Base-by-base conservation (phyloP, 192 early-diverging fungal genomes). In the Podila clonocystis region DNA sequence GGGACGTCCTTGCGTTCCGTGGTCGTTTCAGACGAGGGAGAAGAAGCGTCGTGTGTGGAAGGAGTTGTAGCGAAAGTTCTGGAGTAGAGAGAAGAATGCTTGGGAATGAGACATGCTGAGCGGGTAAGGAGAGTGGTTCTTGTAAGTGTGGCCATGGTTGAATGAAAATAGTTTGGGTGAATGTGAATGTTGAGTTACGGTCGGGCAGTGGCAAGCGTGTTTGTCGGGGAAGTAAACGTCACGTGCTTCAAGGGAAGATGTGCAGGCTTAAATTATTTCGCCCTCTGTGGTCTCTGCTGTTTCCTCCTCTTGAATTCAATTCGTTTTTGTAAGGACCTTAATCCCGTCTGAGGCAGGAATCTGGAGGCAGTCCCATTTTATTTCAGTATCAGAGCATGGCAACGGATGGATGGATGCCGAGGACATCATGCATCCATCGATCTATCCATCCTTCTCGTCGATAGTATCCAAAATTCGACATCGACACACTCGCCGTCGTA, bases 291-390 rank as follows among this genome's bases (percentile, higher is more conserved):
- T 9, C 52, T n/a, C 20, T 55, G 52, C 19, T 24, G 30, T 50
- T 80, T 73, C 76, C 77, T 80, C 71, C 77, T 73, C 71, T 80
- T 80, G 70, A 68, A 72, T 68, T 61, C 67, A 41, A 60, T 66
- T 55, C 61, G 65, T 78, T 71, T 64, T 72, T 79, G 77, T 80
- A 80, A 80, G 77, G 62, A 80, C 30, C 24, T 3, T 33, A 64
- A 38, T 2, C 50, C 52, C 20, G 24, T 24, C 20, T 45, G 41
- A 45, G 41, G n/a, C n/a, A 45, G 41, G 41, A 45, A 45, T 45
- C 41, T 45, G 41, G 41, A 45, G 41, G 13, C 41, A 45, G 41
- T 45, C 41, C 41, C 13, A 45, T 45, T 45, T 17, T 45, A 38
- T 45, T 45, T 45, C 41, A 12, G 1, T 3, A 17, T 45, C 15